Base-by-base conservation (phyloP, 2,329 filamentous ascomycete genomes). In the Phaeoacremonium minimum region DNA sequence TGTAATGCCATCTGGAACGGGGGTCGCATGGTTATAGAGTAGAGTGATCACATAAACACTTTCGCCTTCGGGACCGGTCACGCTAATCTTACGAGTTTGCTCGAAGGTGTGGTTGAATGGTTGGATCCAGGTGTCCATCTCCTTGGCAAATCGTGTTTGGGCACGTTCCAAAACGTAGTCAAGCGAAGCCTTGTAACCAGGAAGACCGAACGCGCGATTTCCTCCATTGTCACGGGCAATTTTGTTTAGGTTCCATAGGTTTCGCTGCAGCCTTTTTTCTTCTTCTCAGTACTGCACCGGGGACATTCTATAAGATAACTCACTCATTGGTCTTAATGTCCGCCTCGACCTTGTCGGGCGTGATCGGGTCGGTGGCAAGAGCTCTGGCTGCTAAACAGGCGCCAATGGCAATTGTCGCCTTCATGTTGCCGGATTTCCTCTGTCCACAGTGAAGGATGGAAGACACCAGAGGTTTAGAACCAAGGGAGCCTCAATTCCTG, bases 181-280 rank as follows among this genome's bases (percentile, higher is more conserved):
- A 14, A 73, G 55, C 0, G 75, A 80, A 2, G 74, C 76, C 34
- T 68, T 66, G 61, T 71, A 81, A 11, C 77, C 77, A 2, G 75
- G 73, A 8, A 73, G 59, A 12, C 77, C 77, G 40, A 77, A 80
- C 5, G 77, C 77, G 34, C 77, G 67, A 54, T 78, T 80, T 13
- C 75, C 76, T 26, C 72, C 74, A 46, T 81, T 73, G 35, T 66
- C 61, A 18, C 56, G 57, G 11, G 66, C 76, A 36, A 80, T 80
- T 29, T 65, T 56, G 49, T 80, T 63, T 81, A 67, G 32, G 73
- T 73, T n/a, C n/a, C n/a, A n/a, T n/a, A n/a, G n/a, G n/a, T n/a
- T n/a, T n/a, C n/a, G n/a, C n/a, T n/a, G n/a, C n/a, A n/a, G n/a
- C n/a, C n/a, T n/a, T n/a, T n/a, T n/a, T n/a, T n/a, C n/a, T n/a